A percentile compares a stretch with the other conserved stretches of the same genome.
phyloP scores from a whole-genome alignment of 108 stramenopile species.

The Cyclotella distinguenda region DNA sequence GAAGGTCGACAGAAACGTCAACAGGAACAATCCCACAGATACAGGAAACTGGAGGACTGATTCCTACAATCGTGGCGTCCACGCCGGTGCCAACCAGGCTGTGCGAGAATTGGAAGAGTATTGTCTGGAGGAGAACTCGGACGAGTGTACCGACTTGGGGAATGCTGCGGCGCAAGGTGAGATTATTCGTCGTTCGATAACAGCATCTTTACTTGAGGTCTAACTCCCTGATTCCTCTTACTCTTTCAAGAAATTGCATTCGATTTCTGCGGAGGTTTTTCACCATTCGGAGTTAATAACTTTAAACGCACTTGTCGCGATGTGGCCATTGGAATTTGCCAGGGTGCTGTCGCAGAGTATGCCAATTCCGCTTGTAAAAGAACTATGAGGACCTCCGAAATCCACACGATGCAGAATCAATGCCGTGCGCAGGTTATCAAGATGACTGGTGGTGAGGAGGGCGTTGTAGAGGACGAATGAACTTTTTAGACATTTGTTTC shows the following conservation, averaged over 20 bases:
- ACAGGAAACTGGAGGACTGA: constrained; percentile 7
- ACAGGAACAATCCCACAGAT: background rate
- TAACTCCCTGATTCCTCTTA: background rate
- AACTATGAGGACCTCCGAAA: background rate
- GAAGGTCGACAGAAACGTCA: background rate
- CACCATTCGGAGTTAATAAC: background rate
- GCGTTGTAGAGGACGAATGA: too few relatives aligned
- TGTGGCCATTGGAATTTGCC: background rate
- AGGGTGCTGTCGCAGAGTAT: background rate
- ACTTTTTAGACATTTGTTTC: too few relatives aligned
- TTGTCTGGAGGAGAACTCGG: constrained; percentile 1
- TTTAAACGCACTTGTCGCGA: background rate
- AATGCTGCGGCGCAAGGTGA: background rate
- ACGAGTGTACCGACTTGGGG: constrained; percentile 6
- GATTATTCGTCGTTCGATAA: background rate
- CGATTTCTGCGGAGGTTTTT: background rate
- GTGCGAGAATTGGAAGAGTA: background rate
- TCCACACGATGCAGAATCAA: background rate
- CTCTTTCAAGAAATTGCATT: constrained; percentile 1
- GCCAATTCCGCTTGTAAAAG: too few relatives aligned
- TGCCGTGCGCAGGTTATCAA: too few relatives aligned
- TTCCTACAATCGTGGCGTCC: background rate
- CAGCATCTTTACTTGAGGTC: background rate
- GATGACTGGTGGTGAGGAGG: too few relatives aligned
- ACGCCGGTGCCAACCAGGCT: constrained; percentile 1